These are phyloP conservation scores for Moelleriella libera DNA, from an alignment of 2,329 filamentous ascomycete genomes.

Conservation along the genomic window DNA sequence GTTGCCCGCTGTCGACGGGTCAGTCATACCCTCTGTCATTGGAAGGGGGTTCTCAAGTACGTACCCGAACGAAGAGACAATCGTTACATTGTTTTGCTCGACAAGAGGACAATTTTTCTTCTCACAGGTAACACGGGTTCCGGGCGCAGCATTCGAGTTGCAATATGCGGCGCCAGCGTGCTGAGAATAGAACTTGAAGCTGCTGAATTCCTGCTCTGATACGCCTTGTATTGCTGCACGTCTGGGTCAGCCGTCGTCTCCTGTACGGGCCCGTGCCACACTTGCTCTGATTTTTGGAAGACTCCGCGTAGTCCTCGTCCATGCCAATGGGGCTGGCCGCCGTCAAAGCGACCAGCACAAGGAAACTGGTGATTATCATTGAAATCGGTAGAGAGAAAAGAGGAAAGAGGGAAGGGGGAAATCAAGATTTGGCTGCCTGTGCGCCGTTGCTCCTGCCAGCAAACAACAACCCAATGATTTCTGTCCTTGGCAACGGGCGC, in stretches of 20 bases:
- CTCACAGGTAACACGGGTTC: not conserved
- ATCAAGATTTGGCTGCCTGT: not conserved
- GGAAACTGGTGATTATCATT: not conserved
- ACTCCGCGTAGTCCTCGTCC: not conserved
- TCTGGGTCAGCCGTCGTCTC: not conserved
- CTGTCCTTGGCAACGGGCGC: not conserved
- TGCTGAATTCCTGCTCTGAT: not conserved
- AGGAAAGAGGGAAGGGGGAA: not conserved
- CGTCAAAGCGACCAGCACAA: not conserved
- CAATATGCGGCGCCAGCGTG: not conserved
- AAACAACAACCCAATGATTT: not conserved
- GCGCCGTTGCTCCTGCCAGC: not conserved
- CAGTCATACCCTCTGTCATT: not conserved
- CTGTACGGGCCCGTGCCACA: not conserved
- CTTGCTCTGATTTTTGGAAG: not conserved
- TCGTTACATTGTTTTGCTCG: not conserved
- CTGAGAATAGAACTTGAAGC: not conserved
- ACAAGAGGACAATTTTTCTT: not conserved
- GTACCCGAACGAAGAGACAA: not conserved
- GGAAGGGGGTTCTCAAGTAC: no score
- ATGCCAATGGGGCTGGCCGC: not conserved
- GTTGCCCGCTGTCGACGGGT: constrained; percentile 17
- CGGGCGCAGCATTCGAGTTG: not conserved
- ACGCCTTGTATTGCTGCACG: not conserved
- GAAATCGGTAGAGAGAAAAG: not conserved